phyloP scores from a whole-genome alignment of 805 yeast genomes.

The Schizosaccharomyces japonicus region DNA sequence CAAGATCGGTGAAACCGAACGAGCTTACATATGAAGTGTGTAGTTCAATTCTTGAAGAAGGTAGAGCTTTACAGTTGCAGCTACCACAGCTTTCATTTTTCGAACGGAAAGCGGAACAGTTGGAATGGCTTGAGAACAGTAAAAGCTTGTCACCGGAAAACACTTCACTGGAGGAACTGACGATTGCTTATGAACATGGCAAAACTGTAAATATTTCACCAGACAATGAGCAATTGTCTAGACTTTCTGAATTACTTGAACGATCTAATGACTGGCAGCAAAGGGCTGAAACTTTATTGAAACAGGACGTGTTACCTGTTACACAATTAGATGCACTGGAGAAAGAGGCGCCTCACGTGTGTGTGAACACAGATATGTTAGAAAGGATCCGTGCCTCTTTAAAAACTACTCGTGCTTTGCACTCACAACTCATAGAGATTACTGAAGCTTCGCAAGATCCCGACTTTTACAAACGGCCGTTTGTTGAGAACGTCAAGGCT shows the following conservation, averaged over 20 bases:
- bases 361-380: slow-evolving; percentile 5
- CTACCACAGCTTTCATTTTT: background rate
- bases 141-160: background rate
- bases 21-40: background rate
- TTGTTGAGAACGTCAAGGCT: slow-evolving; percentile 14
- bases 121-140: background rate
- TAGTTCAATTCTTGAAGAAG: background rate
- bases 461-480: slow-evolving; percentile 16
- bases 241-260: background rate
- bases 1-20: background rate
- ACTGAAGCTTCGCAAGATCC: slow-evolving; percentile 15
- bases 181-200: background rate
- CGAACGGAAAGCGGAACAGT: background rate
- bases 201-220: background rate
- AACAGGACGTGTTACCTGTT: slow-evolving; percentile 3
- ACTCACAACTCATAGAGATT: slow-evolving; percentile 7
- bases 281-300: slow-evolving; percentile 10
- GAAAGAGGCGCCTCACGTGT: background rate
- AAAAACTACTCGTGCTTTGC: slow-evolving; percentile 7
- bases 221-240: background rate
- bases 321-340: background rate
- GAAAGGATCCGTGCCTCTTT: slow-evolving; percentile 10
- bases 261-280: slow-evolving; percentile 11
- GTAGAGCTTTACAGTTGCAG: background rate
- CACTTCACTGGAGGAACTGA: background rate